Evolutionary conservation across 495 filamentous ascomycete genomes (phyloP), one percentile per base, ranked within the genome.

Genomic region (Astrothelium macrocarpum): DNA sequence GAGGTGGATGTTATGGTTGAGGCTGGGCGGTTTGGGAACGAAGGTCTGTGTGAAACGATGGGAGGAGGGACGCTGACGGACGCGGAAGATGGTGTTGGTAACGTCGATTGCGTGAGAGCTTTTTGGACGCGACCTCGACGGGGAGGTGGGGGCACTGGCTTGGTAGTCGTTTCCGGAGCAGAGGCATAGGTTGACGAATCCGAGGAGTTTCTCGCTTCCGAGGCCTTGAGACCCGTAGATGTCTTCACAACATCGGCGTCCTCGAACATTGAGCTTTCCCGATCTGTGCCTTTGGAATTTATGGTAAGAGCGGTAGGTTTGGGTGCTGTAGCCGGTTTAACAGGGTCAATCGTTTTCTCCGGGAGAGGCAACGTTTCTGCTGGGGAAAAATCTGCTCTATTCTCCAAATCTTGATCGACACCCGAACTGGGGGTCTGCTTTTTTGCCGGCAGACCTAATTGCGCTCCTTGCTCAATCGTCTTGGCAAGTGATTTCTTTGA

Each of bases 121-220:
- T 45, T 65, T 42, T 20, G 42, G 45, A 9, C 43, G 10, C 71
- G 69, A 14, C 71, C 49, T 5, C 49, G 49, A 12, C 49, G 71
- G 2, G 69, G 71, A 5, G 71, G 69, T n/a, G 71, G 71, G 0
- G 69, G 60, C 29, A 29, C 56, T 1, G 71, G 71, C 59, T 68
- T 71, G 1, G 65, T 39, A 26, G 64, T 59, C 20, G 43, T 60
- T 66, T 70, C 68, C 10, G 59, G 66, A 16, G 68, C 70, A 14
- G 68, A 68, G 23, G 49, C 59, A 31, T 63, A 70, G 1, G 70
- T 65, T 34, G 70, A 66, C 5, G 70, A 59, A n/a, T 36, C 31
- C 18, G 70, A 68, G 9, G 65, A 68, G 9, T 53, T 25, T 42
- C 61, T 62, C 14, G 59, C 18, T 1, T 20, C 16, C 10, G 31